Conservation (phyloP, 495 filamentous ascomycete species). For the Xylaria intraflava region DNA sequence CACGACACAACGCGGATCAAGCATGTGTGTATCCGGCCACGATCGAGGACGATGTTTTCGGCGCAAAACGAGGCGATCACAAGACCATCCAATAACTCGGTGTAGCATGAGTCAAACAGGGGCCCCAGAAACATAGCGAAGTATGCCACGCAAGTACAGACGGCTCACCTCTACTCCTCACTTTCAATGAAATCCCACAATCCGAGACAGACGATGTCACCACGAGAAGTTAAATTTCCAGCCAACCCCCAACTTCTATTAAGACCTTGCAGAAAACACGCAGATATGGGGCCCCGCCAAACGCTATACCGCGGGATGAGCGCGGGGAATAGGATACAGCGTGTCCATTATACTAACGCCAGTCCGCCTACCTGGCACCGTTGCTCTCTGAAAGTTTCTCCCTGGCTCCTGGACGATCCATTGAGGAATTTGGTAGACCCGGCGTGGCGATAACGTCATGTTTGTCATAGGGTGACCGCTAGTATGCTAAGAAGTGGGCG, state of each 20-base stretch:
- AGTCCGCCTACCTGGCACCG: neutral
- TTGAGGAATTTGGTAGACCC: neutral
- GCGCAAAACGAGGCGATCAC: neutral
- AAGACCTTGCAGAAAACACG: neutral
- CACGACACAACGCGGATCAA: neutral
- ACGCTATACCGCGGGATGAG: neutral
- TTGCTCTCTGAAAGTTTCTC: too few relatives aligned
- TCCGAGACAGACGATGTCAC: neutral
- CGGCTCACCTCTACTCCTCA: neutral
- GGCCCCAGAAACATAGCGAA: neutral
- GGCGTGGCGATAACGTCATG: neutral
- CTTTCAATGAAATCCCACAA: neutral
- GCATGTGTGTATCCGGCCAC: constrained; percentile 3
- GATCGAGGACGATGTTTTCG: neutral
- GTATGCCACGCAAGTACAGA: neutral
- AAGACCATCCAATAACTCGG: neutral
- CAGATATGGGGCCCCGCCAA: neutral
- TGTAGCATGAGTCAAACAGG: neutral
- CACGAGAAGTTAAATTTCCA: neutral
- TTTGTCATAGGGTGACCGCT: neutral
- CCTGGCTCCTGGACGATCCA: neutral
- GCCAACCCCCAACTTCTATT: neutral
- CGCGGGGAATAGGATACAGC: neutral
- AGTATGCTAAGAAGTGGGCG: neutral
- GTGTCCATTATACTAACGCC: neutral